Evolutionary conservation across 2,329 filamentous ascomycete species (phyloP).

Genomic region (Cladosporium halotolerans): DNA sequence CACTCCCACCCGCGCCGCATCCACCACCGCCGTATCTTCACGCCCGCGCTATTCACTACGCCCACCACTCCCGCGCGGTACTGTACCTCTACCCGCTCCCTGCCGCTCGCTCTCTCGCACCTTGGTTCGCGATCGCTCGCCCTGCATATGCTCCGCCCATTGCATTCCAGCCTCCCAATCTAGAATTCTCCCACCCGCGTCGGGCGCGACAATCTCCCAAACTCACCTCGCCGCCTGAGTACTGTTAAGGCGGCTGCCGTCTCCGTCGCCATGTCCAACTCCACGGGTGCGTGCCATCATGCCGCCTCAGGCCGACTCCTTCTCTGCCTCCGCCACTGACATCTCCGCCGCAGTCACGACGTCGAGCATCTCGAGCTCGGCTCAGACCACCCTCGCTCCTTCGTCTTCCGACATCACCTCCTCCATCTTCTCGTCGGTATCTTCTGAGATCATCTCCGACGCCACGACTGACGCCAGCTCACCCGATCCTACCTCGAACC

Average conservation of each 20-base stretch:
- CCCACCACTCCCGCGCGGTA: neutral
- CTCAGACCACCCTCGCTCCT: conserved; percentile 1
- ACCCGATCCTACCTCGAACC: conserved; percentile 10
- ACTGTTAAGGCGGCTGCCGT: conserved; percentile 7
- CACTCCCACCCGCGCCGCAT: too few species aligned
- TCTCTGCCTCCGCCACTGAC: conserved; percentile 2
- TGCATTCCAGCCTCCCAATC: conserved; percentile 6
- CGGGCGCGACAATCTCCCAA: neutral
- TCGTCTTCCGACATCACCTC: conserved; percentile 5
- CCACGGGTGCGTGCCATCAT: conserved; percentile 11
- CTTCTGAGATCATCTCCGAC: conserved; percentile 11
- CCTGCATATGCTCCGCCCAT: conserved; percentile 5
- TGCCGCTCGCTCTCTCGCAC: neutral
- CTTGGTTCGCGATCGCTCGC: neutral
- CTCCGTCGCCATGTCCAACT: conserved; percentile 16
- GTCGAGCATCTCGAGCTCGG: conserved; percentile 10
- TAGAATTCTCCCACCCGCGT: conserved; percentile 6
- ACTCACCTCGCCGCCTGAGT: neutral
- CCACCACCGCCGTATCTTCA: conserved; percentile 31
- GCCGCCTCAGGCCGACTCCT: conserved; percentile 3
- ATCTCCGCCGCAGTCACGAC: conserved; percentile 4
- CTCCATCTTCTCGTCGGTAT: conserved; percentile 17
- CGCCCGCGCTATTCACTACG: neutral
- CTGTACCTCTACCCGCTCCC: neutral
- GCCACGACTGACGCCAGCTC: conserved; percentile 1